A percentile compares a stretch with the other conserved stretches of the same genome.
phyloP scores from a whole-genome alignment of 768 basidiomycete species.

The Rhizopogon vesiculosus region DNA sequence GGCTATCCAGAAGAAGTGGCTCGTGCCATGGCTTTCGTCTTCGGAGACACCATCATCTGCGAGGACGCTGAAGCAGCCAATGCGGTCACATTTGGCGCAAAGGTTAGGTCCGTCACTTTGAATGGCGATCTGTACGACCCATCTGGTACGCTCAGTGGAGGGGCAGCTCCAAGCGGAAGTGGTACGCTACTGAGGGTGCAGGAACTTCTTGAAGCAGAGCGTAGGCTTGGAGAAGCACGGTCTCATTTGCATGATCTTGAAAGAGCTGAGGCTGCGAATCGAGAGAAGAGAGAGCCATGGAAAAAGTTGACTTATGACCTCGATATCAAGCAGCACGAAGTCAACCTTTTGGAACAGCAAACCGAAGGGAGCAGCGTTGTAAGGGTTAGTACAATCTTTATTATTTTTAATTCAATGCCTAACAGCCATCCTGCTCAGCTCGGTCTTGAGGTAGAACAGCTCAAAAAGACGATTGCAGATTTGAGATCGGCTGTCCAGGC shows the following conservation, averaged over 20 bases:
- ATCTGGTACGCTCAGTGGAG: conserved; percentile 89
- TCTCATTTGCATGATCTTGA: conserved; percentile 46
- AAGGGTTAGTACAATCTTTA: conserved; percentile 46
- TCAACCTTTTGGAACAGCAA: conserved; percentile 77
- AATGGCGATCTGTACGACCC: conserved; percentile 97
- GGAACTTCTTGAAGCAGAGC: conserved; percentile 69
- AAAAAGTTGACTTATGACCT: conserved; percentile 55
- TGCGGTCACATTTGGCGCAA: conserved; percentile 71
- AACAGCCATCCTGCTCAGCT: conserved; percentile 43
- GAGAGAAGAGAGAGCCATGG: conserved; percentile 59
- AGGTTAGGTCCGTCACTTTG: conserved; percentile 83
- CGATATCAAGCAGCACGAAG: conserved; percentile 88
- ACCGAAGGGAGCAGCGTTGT: conserved; percentile 86
- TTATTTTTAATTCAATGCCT: neutral
- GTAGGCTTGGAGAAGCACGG: conserved; percentile 46
- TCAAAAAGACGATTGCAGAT: conserved; percentile 58
- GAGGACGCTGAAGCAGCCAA: conserved; percentile 85
- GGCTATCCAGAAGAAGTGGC: conserved; percentile 77
- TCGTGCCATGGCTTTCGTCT: conserved; percentile 90
- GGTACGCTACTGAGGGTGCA: conserved; percentile 81
- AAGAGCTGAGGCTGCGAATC: conserved; percentile 47
- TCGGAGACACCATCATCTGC: conserved; percentile 90
- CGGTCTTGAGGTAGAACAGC: conserved; percentile 70
- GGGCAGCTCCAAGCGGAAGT: conserved; percentile 72
- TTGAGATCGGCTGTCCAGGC: conserved; percentile 54